Conservation (phyloP, 2,329 filamentous ascomycete genomes). For the Basipetospora sp. region DNA sequence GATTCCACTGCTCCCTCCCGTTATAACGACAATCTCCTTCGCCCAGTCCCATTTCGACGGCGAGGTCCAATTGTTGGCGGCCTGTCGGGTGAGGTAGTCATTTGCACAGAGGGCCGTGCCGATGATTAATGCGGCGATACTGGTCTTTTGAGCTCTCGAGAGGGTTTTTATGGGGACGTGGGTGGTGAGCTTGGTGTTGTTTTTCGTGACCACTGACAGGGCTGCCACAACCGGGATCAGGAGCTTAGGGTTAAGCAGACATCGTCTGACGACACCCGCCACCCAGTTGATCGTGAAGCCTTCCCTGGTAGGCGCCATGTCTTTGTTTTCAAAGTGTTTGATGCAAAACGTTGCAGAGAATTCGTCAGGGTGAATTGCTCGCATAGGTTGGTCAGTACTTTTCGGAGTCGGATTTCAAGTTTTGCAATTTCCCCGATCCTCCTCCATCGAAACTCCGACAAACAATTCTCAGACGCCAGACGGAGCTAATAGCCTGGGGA, state of each 20-base stretch:
- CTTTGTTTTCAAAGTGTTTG: conserved; percentile 21
- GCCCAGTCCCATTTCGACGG: conserved; percentile 18
- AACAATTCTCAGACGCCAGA: too few relatives aligned
- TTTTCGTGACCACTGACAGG: not conserved
- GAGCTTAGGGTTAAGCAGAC: conserved; percentile 11
- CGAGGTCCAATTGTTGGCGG: conserved; percentile 14
- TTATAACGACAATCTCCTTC: conserved; percentile 23
- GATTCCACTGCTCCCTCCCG: conserved; percentile 26
- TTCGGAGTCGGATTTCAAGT: too few relatives aligned
- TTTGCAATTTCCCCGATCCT: too few relatives aligned
- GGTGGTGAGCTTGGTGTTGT: not conserved
- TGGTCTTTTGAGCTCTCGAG: conserved; percentile 1
- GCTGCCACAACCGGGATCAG: conserved; percentile 10
- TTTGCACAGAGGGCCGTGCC: conserved; percentile 12
- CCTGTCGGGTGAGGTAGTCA: conserved; percentile 12
- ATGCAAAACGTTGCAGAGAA: too few relatives aligned
- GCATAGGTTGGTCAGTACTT: too few relatives aligned
- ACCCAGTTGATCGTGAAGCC: conserved; percentile 12
- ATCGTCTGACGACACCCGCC: conserved; percentile 8
- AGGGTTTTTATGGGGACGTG: conserved; percentile 2
- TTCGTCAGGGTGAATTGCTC: too few relatives aligned
- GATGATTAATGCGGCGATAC: conserved; percentile 7
- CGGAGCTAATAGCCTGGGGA: too few relatives aligned
- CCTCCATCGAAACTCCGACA: too few relatives aligned
- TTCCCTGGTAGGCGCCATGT: conserved; percentile 30